phyloP scores from a whole-genome alignment of 75 land plant genomes.

The Adiantum capillusveneris region DNA sequence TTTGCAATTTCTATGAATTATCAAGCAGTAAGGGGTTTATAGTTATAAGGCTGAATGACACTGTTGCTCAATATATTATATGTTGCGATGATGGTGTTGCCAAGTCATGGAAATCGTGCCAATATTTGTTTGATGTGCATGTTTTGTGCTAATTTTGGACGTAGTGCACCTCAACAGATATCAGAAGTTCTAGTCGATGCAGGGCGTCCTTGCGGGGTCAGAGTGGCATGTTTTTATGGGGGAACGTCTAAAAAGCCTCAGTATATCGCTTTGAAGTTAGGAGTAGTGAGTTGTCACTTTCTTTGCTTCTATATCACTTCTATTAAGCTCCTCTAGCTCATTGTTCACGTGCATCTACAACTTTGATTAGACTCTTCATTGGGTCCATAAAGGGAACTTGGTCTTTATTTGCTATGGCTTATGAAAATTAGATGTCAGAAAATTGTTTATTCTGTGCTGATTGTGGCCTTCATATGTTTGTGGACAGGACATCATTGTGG shows the following conservation, averaged over 20 bases:
- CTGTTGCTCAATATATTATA: not conserved
- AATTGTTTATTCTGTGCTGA: not conserved
- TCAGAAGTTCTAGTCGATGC: constrained; percentile 75
- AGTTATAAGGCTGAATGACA: not conserved
- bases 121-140: not conserved
- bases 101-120: not conserved
- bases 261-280: constrained; percentile 56
- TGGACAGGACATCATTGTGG: constrained; percentile 74
- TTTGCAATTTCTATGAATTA: no score
- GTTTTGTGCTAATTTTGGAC: not conserved
- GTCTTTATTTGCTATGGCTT: no score
- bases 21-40: not conserved
- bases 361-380: no score
- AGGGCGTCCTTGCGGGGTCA: constrained; percentile 66
- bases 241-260: constrained; percentile 91
- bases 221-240: constrained; percentile 74
- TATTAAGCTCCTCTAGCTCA: no score
- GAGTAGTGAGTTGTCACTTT: constrained; percentile 83
- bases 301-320: no score
- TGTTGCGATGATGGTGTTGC: not conserved
- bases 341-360: no score
- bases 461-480: no score
- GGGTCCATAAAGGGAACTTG: no score
- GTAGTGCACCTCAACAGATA: constrained; percentile 52
- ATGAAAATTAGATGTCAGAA: not conserved